phyloP scores from a whole-genome alignment of 164 flowering plant species.

The Piper longum region DNA sequence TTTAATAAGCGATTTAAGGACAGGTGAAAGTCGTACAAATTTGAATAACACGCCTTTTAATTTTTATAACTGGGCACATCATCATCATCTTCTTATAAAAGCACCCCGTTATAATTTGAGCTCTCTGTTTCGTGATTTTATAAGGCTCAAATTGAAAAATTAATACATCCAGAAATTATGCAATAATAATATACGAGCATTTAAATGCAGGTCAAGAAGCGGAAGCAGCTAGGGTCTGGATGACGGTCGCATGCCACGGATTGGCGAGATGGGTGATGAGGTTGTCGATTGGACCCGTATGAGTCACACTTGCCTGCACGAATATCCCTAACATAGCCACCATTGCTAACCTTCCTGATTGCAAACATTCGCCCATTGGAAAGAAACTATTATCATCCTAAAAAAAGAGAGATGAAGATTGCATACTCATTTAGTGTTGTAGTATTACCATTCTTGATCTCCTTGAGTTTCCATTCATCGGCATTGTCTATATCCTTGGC shows the following conservation, averaged over 20 bases:
- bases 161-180: no score
- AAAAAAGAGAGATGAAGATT: not conserved
- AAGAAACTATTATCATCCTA: not conserved
- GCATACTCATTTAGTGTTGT: not conserved
- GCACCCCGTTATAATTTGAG: no score
- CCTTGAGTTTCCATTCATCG: constrained; percentile 74
- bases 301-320: constrained; percentile 76
- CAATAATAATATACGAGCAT: not conserved
- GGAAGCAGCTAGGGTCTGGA: constrained; percentile 42
- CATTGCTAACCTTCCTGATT: constrained; percentile 79
- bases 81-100: no score
- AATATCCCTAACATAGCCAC: constrained; percentile 79
- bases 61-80: no score
- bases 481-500: constrained; percentile 64
- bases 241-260: constrained; percentile 78
- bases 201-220: not conserved
- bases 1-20: no score
- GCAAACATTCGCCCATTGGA: not conserved
- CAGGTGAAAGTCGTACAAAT: no score
- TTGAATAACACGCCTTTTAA: no score
- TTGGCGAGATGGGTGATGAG: constrained; percentile 63
- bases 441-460: constrained; percentile 72
- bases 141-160: no score
- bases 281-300: constrained; percentile 68
- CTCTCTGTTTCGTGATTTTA: no score